These are phyloP conservation scores for barrel medic (Medicago truncatula) DNA, from an alignment of 306 rosid species.

Conservation along the genomic window MtrunA17r5.0-ANR NC_053044.1:39041001-39041500, in stretches of 20 bases:
- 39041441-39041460: conserved; percentile 69
- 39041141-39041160: conserved; percentile 2
- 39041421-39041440: conserved; percentile 76
- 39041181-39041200: background rate
- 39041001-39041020: background rate
- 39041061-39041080: conserved; percentile 16
- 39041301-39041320: conserved; percentile 48
- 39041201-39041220: background rate
- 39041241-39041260: conserved; percentile 55
- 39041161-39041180: conserved; percentile 12
- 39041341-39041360: conserved; percentile 62
- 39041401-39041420: conserved; percentile 79
- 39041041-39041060: background rate
- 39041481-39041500: conserved; percentile 61
- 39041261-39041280: conserved; percentile 61
- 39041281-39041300: conserved; percentile 63
- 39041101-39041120: conserved; percentile 34
- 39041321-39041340: conserved; percentile 55
- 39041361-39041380: conserved; percentile 60
- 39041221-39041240: conserved; percentile 22
- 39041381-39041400: conserved; percentile 72
- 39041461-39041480: conserved; percentile 60
- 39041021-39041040: conserved; percentile 8
- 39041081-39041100: conserved; percentile 33
- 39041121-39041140: conserved; percentile 12